Percentiles rank a stretch among this genome's conserved stretches.
phyloP scores from a whole-genome alignment of 331 rosid genomes.

The Arachis monticola region DNA sequence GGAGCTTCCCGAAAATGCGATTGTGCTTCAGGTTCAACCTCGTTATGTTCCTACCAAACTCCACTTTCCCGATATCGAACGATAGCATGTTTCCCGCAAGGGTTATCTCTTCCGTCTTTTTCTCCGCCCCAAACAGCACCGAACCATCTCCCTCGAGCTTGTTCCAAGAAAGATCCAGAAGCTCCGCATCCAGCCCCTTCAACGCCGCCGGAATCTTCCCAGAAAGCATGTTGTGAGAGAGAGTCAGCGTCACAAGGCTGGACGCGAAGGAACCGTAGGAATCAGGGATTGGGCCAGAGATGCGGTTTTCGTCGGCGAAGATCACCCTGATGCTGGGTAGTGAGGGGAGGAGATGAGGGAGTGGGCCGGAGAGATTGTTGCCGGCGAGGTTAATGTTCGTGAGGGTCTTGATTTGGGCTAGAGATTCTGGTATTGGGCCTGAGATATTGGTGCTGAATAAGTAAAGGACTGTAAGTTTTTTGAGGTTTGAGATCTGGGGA shows the following conservation, averaged over 20 bases:
- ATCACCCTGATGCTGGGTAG: conserved; percentile 36
- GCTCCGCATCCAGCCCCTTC: conserved; percentile 23
- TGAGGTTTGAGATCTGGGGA: conserved; percentile 38
- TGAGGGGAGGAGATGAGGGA: conserved; percentile 45
- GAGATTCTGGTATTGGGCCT: conserved; percentile 50
- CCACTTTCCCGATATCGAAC: conserved; percentile 49
- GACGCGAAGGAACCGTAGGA: conserved; percentile 46
- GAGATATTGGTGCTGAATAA: conserved; percentile 45
- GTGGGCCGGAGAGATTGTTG: conserved; percentile 46
- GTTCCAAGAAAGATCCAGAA: conserved; percentile 48
- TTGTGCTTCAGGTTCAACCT: conserved; percentile 53
- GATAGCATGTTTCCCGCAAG: conserved; percentile 51
- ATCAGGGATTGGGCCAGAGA: conserved; percentile 49
- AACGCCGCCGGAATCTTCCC: conserved; percentile 50
- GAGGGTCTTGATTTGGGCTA: conserved; percentile 42
- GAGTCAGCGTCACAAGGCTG: background rate
- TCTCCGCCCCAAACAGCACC: conserved; percentile 45
- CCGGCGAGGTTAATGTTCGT: background rate
- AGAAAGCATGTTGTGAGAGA: conserved; percentile 55
- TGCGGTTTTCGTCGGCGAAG: conserved; percentile 42
- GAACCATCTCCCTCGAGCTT: conserved; percentile 57
- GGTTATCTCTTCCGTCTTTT: conserved; percentile 26
- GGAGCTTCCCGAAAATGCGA: conserved; percentile 49
- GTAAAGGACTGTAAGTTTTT: conserved; percentile 28
- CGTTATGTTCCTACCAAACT: conserved; percentile 39